Evolutionary conservation across 306 rosid species (phyloP).

Genomic region (Fragaria iinumae): DNA sequence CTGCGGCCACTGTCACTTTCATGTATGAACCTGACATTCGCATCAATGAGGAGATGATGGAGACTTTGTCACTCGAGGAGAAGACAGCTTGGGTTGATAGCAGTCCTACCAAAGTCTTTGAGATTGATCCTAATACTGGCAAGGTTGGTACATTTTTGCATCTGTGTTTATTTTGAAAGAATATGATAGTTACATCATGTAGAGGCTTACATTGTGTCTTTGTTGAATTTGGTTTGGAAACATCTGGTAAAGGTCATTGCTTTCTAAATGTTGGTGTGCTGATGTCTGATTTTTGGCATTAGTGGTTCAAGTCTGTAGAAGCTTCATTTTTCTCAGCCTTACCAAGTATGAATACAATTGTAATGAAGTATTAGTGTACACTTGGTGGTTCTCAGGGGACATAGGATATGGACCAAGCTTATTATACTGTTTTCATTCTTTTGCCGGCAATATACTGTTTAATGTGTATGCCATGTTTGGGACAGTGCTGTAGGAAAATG

Average conservation of each 20-base stretch:
- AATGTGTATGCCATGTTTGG: background rate
- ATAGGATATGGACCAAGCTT: background rate
- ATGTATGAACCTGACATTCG: constrained; percentile 93
- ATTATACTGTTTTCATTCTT: background rate
- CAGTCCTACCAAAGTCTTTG: constrained; percentile 85
- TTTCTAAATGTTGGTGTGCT: background rate
- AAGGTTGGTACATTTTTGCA: constrained; percentile 51
- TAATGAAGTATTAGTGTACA: background rate
- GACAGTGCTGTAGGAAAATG: background rate
- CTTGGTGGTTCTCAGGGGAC: background rate
- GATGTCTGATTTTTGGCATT: background rate
- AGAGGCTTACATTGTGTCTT: background rate
- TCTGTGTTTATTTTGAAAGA: background rate
- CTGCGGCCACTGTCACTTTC: constrained; percentile 93
- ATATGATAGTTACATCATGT: background rate
- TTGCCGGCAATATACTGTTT: background rate
- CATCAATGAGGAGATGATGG: constrained; percentile 92
- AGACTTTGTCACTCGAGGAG: constrained; percentile 69
- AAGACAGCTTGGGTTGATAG: constrained; percentile 84
- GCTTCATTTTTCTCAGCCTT: background rate
- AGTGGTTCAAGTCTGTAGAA: background rate
- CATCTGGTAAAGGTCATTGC: background rate
- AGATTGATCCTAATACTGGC: constrained; percentile 61
- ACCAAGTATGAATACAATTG: background rate
- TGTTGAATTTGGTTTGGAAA: background rate